Evolutionary conservation across 1,284 basidiomycete species (phyloP), one percentile per base, ranked within the genome.

Genomic region (Omphalotus olearius): DNA sequence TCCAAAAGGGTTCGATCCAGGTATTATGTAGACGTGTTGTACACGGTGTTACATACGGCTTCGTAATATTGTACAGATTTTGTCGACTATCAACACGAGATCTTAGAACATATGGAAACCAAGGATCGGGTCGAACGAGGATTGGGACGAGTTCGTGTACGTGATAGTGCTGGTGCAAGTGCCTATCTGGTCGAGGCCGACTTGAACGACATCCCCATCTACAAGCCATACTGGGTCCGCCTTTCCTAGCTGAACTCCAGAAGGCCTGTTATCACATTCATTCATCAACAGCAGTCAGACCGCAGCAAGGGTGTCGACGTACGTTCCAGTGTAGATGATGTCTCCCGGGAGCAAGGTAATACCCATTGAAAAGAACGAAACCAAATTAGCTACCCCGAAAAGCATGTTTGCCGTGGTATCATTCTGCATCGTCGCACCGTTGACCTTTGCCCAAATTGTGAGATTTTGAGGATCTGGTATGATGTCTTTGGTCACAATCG

Each of bases 1-100:
- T 64, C 86, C 87, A 2, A 85, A 77, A 62, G 82, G 77, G 4
- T 88, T 88, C 57, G 66, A 79, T 53, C 79, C 80, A 35, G 51
- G 42, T 11, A n/a, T 53, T 33, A 17, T 33, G 16, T 38, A 4
- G 33, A 16, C 2, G 16, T 30, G 11, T 23, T 40, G 20, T 48
- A 48, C 18, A 39, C 28, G 16, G 10, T 9, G 30, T n/a, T 35
- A 47, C 18, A 14, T 18, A 36, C 18, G n/a, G 9, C 14, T 47
- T 25, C 20, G 16, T 36, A 16, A 35, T 16, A 33, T 33, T 43
- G 40, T 36, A 18, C 33, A 35, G 9, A 18, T 11, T 25, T 17
- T 43, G 26, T 43, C 23, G 14, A 14, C 14, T 23, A 18, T 43
- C 41, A 43, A 20, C 7, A 18, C 26, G 4, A 20, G 10, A 43